Percentiles rank a stretch among this genome's conserved stretches.
phyloP scores from a whole-genome alignment of 73 alveolate genomes.

The Tetrahymena elliotti region DNA sequence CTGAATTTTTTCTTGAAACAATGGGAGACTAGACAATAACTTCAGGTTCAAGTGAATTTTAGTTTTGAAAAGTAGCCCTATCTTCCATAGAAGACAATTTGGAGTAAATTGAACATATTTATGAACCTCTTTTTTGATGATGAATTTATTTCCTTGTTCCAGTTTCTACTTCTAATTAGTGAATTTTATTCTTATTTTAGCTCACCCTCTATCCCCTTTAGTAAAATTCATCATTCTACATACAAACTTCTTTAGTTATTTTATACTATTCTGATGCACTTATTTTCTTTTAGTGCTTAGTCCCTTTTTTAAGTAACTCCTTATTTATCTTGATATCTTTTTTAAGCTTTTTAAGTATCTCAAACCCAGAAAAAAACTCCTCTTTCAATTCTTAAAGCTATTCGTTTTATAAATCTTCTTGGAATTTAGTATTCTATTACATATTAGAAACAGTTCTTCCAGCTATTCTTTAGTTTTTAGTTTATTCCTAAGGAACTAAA shows the following conservation, averaged over 20 bases:
- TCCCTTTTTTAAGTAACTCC: background rate
- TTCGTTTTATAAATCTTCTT: background rate
- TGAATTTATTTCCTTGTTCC: background rate
- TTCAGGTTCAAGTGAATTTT: background rate
- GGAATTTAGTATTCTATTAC: background rate
- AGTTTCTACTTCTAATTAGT: background rate
- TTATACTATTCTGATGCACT: background rate
- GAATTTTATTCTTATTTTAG: background rate
- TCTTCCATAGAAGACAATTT: background rate
- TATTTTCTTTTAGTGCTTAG: background rate
- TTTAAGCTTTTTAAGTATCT: background rate
- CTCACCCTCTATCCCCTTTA: background rate
- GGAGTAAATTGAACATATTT: background rate
- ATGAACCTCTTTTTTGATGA: background rate
- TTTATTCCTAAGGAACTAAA: background rate
- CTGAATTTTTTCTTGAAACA: background rate
- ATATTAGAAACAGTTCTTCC: background rate
- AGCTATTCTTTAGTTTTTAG: background rate
- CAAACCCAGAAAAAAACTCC: background rate
- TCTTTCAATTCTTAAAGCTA: background rate
- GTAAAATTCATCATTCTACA: background rate
- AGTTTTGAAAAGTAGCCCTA: background rate
- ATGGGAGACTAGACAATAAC: background rate
- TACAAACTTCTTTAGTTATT: background rate
- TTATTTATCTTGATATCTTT: background rate